Base-by-base conservation (phyloP, 495 filamentous ascomycete species). In the Cenococcum geophilum region DNA sequence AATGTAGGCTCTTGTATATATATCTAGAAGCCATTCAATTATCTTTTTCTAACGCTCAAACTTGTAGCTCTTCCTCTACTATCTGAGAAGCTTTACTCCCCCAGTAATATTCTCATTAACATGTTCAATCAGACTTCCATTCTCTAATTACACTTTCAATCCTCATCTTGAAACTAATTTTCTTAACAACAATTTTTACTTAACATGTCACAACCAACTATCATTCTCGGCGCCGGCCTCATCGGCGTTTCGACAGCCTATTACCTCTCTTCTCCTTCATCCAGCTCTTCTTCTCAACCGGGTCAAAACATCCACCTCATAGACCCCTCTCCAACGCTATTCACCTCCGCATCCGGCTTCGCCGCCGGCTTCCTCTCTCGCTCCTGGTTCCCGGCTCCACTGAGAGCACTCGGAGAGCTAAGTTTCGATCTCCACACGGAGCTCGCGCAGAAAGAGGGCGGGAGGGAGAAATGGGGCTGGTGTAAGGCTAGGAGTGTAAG, bases 201-300 rank as follows among this genome's bases (percentile, higher is more conserved):
- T n/a, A 32, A 2, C 27, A 32, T 32, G 27, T 32, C 27, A 32
- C 27, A 32, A 32, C 27, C 60, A 18, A 90, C 83, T 22, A 79
- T 89, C 37, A 89, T 91, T 61, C 71, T 92, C 52, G 89, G 88
- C 53, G 80, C 82, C 48, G 88, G 88, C 53, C 89, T 92, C 71
- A 90, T 92, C 48, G 86, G 86, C 60, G 70, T 81, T 49, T 85
- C 86, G 18, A 87, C 85, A 37, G 89, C 87, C 11, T 89, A 86
- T 71, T 88, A 89, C 68, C 79, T 89, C 42, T 80, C 81, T 20
- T 72, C 80, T 23, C 75, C 79, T 37, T 45, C 54, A 9, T 27
- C 20, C 25, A 25, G 12, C 11, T 27, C 54, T 18, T 50, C 72
- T 20, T 61, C 52, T 55, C 74, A 77, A 11, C 27, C 27, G 6